A percentile compares a stretch with the other conserved stretches of the same genome.
These are phyloP conservation scores for Melocanna baccifera DNA, from an alignment of 176 grass and related monocot genomes.

Conservation along the genomic window DNA sequence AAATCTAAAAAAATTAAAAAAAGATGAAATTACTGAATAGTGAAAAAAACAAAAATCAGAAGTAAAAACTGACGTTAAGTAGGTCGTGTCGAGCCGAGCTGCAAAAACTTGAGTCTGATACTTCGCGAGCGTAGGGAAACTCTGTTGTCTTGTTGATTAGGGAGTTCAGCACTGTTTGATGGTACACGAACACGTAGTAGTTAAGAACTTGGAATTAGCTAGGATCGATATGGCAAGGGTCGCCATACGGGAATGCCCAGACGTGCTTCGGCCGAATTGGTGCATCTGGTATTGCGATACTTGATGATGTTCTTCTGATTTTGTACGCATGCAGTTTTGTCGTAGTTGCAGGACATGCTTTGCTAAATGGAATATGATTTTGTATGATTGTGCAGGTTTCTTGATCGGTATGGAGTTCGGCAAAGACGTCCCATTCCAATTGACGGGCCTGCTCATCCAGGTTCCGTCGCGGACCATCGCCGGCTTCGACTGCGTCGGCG, in stretches of 20 bases:
- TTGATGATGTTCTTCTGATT: neutral
- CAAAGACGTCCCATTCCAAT: constrained; percentile 23
- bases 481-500: constrained; percentile 48
- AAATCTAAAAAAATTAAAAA: too few relatives aligned
- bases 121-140: neutral
- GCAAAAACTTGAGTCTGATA: neutral
- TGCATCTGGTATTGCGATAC: constrained; percentile 48
- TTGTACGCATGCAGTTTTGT: neutral
- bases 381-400: constrained; percentile 8
- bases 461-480: constrained; percentile 32
- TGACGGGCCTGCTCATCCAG: constrained; percentile 21
- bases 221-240: constrained; percentile 39
- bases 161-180: neutral
- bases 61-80: too few relatives aligned
- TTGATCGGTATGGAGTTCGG: constrained; percentile 25
- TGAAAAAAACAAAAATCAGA: too few relatives aligned
- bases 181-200: neutral
- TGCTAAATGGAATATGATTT: neutral
- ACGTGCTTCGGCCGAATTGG: constrained; percentile 43
- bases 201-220: constrained; percentile 7
- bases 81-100: neutral
- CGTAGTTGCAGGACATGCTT: neutral
- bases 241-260: constrained; percentile 42
- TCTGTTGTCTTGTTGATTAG: neutral
- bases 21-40: too few relatives aligned